A percentile compares a stretch with the other conserved stretches of the same genome.
These are phyloP conservation scores for Stachybotrys chartarum DNA, from an alignment of 2,329 filamentous ascomycete species.

Conservation along the genomic window DNA sequence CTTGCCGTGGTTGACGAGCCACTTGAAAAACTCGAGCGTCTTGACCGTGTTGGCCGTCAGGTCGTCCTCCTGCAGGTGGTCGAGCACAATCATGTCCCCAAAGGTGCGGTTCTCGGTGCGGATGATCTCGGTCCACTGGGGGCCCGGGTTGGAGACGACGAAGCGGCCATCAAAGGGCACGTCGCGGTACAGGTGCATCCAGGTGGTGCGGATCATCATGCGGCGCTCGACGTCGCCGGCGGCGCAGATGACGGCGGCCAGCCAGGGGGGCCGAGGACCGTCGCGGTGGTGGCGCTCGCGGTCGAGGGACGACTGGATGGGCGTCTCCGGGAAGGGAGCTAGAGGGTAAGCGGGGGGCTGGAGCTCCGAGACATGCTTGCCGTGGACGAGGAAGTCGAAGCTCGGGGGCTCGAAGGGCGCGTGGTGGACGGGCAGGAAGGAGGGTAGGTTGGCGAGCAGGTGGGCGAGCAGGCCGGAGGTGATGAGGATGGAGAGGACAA, in stretches of 20 bases:
- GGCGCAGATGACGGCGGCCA: conserved; percentile 20
- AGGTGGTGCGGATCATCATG: conserved; percentile 22
- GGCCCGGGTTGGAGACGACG: conserved; percentile 21
- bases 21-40: conserved; percentile 24
- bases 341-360: background rate
- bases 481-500: background rate
- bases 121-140: conserved; percentile 15
- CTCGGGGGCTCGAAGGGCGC: background rate
- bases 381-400: background rate
- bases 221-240: conserved; percentile 18
- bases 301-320: background rate
- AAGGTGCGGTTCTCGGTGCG: conserved; percentile 21
- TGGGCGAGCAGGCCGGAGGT: background rate
- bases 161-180: conserved; percentile 21
- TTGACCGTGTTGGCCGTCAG: conserved; percentile 24
- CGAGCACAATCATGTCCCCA: conserved; percentile 25
- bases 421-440: background rate
- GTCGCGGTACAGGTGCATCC: conserved; percentile 22
- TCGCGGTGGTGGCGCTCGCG: background rate
- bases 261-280: conserved; percentile 13
- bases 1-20: conserved; percentile 12
- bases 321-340: background rate
- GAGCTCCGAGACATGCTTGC: background rate
- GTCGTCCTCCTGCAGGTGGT: conserved; percentile 20
- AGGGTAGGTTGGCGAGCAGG: background rate